phyloP scores from a whole-genome alignment of 2,329 filamentous ascomycete genomes.

The Fusarium sp. region DNA sequence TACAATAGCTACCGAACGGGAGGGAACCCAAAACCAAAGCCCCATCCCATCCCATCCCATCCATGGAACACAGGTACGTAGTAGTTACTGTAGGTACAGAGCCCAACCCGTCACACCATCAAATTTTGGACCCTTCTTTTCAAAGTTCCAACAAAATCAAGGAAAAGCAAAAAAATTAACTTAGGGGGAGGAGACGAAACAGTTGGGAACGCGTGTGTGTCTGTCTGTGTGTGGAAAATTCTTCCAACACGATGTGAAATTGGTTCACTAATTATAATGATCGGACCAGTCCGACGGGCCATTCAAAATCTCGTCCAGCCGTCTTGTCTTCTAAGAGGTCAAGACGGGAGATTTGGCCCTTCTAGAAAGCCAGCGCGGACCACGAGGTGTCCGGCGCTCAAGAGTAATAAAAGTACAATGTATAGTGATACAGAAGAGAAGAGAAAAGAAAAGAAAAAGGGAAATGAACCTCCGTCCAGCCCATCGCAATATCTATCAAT shows the following conservation, averaged over 20 bases:
- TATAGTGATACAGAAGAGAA: conserved; percentile 8
- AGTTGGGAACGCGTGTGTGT: neutral
- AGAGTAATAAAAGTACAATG: conserved; percentile 30
- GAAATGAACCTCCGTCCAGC: conserved; percentile 20
- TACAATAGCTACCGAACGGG: conserved; percentile 35
- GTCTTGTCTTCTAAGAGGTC: conserved; percentile 21
- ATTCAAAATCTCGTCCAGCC: conserved; percentile 28
- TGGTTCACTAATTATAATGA: conserved; percentile 16
- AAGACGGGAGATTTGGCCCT: conserved; percentile 36
- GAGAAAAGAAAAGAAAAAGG: neutral
- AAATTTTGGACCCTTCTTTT: conserved; percentile 26
- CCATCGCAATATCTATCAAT: conserved; percentile 23
- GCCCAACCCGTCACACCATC: conserved; percentile 38
- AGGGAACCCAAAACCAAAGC: conserved; percentile 43
- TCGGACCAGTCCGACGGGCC: conserved; percentile 30
- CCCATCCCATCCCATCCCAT: conserved; percentile 14
- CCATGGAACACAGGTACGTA: neutral
- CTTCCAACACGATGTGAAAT: conserved; percentile 22
- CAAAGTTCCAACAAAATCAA: conserved; percentile 19
- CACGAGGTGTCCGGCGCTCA: conserved; percentile 15
- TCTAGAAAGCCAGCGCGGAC: conserved; percentile 31
- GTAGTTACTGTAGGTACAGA: neutral
- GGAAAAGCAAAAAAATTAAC: conserved; percentile 14
- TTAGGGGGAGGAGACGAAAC: conserved; percentile 13
- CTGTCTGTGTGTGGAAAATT: conserved; percentile 2